These are phyloP conservation scores for Phytopythium litorale DNA, from an alignment of 352 stramenopile genomes.

Conservation along the genomic window DNA sequence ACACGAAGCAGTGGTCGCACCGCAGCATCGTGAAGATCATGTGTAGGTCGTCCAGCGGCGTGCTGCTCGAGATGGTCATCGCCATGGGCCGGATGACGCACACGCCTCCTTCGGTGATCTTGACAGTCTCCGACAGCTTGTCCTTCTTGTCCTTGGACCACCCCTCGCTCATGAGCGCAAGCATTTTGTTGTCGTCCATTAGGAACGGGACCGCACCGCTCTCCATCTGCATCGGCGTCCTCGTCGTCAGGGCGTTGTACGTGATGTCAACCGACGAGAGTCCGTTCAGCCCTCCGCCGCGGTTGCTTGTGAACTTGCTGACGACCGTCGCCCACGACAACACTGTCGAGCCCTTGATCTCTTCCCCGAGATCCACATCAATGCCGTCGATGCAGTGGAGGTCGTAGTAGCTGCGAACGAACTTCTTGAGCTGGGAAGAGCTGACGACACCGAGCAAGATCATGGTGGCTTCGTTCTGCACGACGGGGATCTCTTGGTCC, in stretches of 20 bases:
- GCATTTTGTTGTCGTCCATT: constrained; percentile 82
- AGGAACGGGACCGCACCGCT: constrained; percentile 55
- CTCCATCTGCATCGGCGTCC: constrained; percentile 18
- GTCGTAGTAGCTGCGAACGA: constrained; percentile 67
- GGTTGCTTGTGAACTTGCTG: constrained; percentile 50
- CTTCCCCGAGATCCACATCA: constrained; percentile 73
- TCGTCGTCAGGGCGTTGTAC: constrained; percentile 52
- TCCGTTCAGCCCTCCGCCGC: constrained; percentile 59
- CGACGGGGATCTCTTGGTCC: constrained; percentile 68
- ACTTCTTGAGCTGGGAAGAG: constrained; percentile 47
- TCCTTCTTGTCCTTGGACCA: constrained; percentile 62
- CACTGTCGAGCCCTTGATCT: constrained; percentile 22
- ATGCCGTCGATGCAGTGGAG: constrained; percentile 39
- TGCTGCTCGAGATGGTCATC: constrained; percentile 79
- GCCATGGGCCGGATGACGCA: constrained; percentile 74
- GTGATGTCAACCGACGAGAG: constrained; percentile 60
- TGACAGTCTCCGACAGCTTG: constrained; percentile 49
- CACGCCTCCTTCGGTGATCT: constrained; percentile 59
- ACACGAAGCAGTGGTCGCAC: constrained; percentile 87
- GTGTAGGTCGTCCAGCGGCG: constrained; percentile 80
- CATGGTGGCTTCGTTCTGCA: constrained; percentile 66
- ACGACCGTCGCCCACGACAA: constrained; percentile 65
- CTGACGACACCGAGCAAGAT: constrained; percentile 64
- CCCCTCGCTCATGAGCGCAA: constrained; percentile 64
- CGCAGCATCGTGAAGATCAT: constrained; percentile 91